Conservation (phyloP, 2,329 filamentous ascomycete species). For the Aspergillus floridensis region DNA sequence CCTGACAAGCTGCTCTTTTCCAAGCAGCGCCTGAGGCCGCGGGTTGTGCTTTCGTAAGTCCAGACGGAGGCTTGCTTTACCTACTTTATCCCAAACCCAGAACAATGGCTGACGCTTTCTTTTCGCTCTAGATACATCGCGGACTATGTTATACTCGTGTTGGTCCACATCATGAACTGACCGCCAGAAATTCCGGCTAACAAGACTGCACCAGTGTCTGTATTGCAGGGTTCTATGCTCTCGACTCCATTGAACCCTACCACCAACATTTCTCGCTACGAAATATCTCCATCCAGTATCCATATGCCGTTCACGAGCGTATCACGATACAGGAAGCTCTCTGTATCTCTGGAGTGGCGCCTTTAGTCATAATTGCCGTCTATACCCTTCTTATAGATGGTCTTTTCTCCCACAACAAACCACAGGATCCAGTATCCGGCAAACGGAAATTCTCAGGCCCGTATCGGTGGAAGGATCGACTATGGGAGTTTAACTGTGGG, state of each 20-base stretch:
- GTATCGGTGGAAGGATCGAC: slow-evolving; percentile 54
- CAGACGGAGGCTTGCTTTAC: not conserved
- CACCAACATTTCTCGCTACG: slow-evolving; percentile 58
- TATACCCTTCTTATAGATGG: slow-evolving; percentile 60
- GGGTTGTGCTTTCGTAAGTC: slow-evolving; percentile 53
- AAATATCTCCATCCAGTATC: slow-evolving; percentile 58
- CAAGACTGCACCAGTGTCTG: slow-evolving; percentile 44
- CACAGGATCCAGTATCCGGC: slow-evolving; percentile 32
- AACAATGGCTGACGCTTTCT: not conserved
- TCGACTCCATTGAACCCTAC: slow-evolving; percentile 55
- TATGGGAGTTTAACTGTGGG: slow-evolving; percentile 64
- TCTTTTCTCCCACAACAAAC: slow-evolving; percentile 53
- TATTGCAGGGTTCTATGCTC: slow-evolving; percentile 50
- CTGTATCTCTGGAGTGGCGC: slow-evolving; percentile 50
- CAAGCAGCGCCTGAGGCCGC: slow-evolving; percentile 51
- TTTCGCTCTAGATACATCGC: slow-evolving; percentile 50
- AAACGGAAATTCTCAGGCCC: slow-evolving; percentile 43
- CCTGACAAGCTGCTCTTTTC: slow-evolving; percentile 52
- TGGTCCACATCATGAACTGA: slow-evolving; percentile 23
- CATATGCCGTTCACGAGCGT: slow-evolving; percentile 55
- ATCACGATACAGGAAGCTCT: slow-evolving; percentile 52
- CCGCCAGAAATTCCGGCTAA: slow-evolving; percentile 8
- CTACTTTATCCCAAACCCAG: not conserved
- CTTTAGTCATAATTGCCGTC: slow-evolving; percentile 51
- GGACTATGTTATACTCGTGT: slow-evolving; percentile 61